Evolutionary conservation across 2,329 filamentous ascomycete genomes (phyloP).

Genomic region (Bretziella fagacearum): DNA sequence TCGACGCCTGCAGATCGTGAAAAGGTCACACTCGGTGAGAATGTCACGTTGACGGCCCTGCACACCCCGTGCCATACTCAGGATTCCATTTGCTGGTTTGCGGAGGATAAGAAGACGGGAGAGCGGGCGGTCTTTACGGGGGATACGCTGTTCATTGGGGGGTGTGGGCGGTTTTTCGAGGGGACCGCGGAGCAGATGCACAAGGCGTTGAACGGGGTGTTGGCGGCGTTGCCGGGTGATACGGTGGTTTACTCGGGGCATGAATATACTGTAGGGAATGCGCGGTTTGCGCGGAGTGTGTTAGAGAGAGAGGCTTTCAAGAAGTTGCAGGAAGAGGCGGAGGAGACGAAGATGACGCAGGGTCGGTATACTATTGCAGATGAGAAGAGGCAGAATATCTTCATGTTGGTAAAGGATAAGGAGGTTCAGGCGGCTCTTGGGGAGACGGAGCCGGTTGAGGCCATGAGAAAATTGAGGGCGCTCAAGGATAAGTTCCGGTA

Average conservation of each 20-base stretch:
- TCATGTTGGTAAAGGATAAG: constrained; percentile 78
- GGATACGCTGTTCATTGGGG: constrained; percentile 88
- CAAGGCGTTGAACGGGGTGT: constrained; percentile 70
- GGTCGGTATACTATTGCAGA: constrained; percentile 94
- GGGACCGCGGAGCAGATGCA: constrained; percentile 83
- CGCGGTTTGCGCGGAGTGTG: constrained; percentile 69
- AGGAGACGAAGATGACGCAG: constrained; percentile 71
- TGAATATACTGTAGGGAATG: constrained; percentile 95
- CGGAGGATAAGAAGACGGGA: constrained; percentile 51
- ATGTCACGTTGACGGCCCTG: constrained; percentile 48
- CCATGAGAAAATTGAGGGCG: constrained; percentile 73
- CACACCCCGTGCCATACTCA: constrained; percentile 97
- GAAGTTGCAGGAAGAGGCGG: constrained; percentile 59
- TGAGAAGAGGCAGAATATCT: constrained; percentile 95
- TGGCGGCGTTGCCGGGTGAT: constrained; percentile 69
- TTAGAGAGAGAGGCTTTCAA: constrained; percentile 58
- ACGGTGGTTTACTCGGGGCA: constrained; percentile 89
- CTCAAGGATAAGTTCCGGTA: constrained; percentile 70
- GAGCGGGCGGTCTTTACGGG: constrained; percentile 78
- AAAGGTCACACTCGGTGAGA: constrained; percentile 60
- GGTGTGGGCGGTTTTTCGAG: constrained; percentile 92
- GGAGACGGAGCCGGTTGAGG: constrained; percentile 60
- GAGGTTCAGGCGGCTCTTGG: constrained; percentile 71
- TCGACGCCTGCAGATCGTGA: constrained; percentile 58
- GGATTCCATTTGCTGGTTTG: constrained; percentile 91